A percentile compares a stretch with the other conserved stretches of the same genome.
Evolutionary conservation across 208 protist species (phyloP).

Genomic region (Trichomonas tenax): DNA sequence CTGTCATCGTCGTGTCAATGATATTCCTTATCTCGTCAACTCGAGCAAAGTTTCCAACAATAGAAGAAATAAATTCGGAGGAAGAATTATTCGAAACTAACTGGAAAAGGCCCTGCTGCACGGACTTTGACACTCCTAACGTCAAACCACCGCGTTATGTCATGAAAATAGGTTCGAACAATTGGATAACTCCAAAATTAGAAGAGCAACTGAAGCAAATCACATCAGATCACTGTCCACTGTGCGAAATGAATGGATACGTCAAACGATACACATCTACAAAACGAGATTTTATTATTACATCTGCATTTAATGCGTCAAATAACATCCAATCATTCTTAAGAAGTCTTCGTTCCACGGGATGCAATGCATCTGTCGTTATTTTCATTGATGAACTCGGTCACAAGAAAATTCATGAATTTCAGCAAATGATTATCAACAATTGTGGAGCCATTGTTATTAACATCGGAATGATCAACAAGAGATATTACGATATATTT

Average conservation of each 20-base stretch:
- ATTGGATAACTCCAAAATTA: not conserved
- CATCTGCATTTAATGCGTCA: not conserved
- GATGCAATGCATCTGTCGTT: not conserved
- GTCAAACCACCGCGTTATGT: not conserved
- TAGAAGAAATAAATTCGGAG: not conserved
- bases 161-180: not conserved
- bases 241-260: not conserved
- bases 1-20: not conserved
- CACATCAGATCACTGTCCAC: not conserved
- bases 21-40: not conserved
- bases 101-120: not conserved
- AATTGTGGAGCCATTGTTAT: not conserved
- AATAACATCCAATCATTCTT: not conserved
- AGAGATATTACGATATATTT: not conserved
- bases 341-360: not conserved
- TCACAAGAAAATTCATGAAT: not conserved
- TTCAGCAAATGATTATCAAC: not conserved
- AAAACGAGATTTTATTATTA: not conserved
- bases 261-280: not conserved
- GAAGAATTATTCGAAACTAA: not conserved
- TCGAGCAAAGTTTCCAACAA: not conserved
- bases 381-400: not conserved
- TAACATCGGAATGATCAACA: not conserved
- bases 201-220: not conserved
- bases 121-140: not conserved